Percentiles rank a stretch among this genome's conserved stretches.
Conservation (phyloP, 1,284 basidiomycete species). For the Leccinum griseonigrum region DNA sequence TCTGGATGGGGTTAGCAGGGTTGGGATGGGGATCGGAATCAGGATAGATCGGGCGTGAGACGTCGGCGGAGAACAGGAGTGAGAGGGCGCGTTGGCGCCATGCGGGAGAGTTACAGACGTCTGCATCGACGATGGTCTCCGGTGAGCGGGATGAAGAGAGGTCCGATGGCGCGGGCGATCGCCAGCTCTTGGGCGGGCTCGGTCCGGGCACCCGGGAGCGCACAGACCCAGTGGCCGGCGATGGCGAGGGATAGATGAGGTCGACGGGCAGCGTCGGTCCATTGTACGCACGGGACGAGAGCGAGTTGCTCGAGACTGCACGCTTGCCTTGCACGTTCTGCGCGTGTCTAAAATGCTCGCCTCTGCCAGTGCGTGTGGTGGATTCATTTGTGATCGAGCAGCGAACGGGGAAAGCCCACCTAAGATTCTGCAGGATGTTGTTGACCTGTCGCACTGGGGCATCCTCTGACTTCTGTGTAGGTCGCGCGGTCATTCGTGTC, state of each 20-base stretch:
- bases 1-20: background rate
- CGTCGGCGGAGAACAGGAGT: conserved; percentile 39
- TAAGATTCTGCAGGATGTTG: conserved; percentile 40
- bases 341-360: conserved; percentile 63
- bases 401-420: conserved; percentile 14
- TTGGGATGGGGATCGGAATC: background rate
- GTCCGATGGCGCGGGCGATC: conserved; percentile 6
- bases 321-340: conserved; percentile 49
- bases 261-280: conserved; percentile 42
- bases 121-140: conserved; percentile 14
- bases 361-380: conserved; percentile 32
- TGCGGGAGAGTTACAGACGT: conserved; percentile 28
- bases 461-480: conserved; percentile 14
- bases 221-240: background rate
- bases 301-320: conserved; percentile 23
- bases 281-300: conserved; percentile 31
- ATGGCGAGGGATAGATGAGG: conserved; percentile 33
- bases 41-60: background rate
- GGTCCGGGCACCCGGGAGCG: conserved; percentile 40
- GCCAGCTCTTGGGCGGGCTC: conserved; percentile 50
- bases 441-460: conserved; percentile 40
- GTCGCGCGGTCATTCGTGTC: background rate
- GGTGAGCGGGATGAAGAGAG: conserved; percentile 5
- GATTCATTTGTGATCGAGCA: background rate
- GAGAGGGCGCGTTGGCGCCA: conserved; percentile 56